Conservation (phyloP, 202 grass and related monocot species). For the Sporobolus alterniflorus region DNA sequence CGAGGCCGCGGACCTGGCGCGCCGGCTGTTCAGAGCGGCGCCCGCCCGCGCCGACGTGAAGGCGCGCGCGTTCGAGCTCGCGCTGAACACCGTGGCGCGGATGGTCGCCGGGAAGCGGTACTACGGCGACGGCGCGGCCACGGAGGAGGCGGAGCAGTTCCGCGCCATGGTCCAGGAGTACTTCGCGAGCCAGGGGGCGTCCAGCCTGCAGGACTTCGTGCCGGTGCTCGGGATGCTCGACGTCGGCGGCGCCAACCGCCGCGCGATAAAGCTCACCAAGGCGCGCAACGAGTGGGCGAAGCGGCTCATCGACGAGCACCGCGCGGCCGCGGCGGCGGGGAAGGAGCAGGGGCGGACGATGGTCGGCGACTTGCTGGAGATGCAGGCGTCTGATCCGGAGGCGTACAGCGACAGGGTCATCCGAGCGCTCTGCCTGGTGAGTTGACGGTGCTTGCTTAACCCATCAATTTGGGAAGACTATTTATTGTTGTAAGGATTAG, state of each 20-base stretch:
- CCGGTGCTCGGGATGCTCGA: conserved; percentile 54
- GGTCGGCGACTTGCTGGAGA: conserved; percentile 55
- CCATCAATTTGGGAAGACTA: no score
- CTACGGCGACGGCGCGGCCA: conserved; percentile 26
- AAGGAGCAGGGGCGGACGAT: conserved; percentile 34
- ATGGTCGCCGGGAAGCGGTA: conserved; percentile 73
- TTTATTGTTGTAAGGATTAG: no score
- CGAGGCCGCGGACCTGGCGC: conserved; percentile 32
- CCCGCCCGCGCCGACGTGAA: conserved; percentile 43
- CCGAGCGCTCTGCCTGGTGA: conserved; percentile 59
- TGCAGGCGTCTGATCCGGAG: conserved; percentile 51
- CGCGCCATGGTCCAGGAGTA: conserved; percentile 49
- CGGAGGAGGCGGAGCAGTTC: conserved; percentile 49
- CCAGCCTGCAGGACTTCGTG: conserved; percentile 68
- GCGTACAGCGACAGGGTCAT: conserved; percentile 63
- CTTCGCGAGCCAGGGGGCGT: conserved; percentile 49
- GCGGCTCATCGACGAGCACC: conserved; percentile 59
- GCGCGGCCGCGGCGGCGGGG: neutral
- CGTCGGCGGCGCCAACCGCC: conserved; percentile 43
- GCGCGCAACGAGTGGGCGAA: conserved; percentile 50
- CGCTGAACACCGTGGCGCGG: conserved; percentile 52
- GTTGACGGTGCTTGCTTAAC: neutral
- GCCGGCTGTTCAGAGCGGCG: conserved; percentile 42
- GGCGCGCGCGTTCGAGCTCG: conserved; percentile 56
- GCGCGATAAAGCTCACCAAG: conserved; percentile 32